A percentile compares a stretch with the other conserved stretches of the same genome.
phyloP scores from a whole-genome alignment of 2,329 filamentous ascomycete genomes.

The Sclerotinia subarctica region DNA sequence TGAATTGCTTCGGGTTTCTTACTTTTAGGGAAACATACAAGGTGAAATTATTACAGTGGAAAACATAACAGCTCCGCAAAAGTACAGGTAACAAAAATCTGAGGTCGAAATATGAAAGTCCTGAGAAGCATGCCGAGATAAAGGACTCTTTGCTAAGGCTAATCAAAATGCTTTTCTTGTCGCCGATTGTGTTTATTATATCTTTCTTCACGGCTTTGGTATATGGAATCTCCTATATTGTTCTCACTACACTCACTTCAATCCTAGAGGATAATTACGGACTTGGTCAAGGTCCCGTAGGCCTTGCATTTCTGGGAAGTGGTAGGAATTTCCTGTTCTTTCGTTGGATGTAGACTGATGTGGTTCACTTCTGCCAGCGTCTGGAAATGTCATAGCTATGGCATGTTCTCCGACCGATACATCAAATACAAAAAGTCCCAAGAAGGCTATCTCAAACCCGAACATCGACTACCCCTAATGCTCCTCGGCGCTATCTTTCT shows the following conservation, averaged over 20 bases:
- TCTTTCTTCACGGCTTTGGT: slow-evolving; percentile 39
- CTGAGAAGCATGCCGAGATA: background rate
- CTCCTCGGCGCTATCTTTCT: too few relatives aligned
- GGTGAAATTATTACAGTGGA: background rate
- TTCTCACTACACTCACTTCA: slow-evolving; percentile 41
- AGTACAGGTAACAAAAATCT: slow-evolving; percentile 2
- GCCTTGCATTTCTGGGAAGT: slow-evolving; percentile 40
- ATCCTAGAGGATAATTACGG: slow-evolving; percentile 40
- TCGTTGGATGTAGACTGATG: background rate
- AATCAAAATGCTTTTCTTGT: slow-evolving; percentile 39
- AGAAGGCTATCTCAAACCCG: slow-evolving; percentile 32
- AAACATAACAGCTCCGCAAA: slow-evolving; percentile 7
- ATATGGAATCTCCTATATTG: slow-evolving; percentile 40
- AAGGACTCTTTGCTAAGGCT: slow-evolving; percentile 30
- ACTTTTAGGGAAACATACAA: slow-evolving; percentile 15
- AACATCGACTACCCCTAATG: slow-evolving; percentile 30
- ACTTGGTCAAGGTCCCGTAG: slow-evolving; percentile 38
- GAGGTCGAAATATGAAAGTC: slow-evolving; percentile 5
- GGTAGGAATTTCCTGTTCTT: slow-evolving; percentile 36
- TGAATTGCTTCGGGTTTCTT: slow-evolving; percentile 3
- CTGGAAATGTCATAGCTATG: slow-evolving; percentile 1
- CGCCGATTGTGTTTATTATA: slow-evolving; percentile 37
- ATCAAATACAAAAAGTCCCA: slow-evolving; percentile 8
- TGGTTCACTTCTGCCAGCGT: background rate
- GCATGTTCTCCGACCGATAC: background rate